Evolutionary conservation across 495 filamentous ascomycete species (phyloP), one percentile per base, ranked within the genome.

Genomic region (Friedmanniomyces endolithicus): DNA sequence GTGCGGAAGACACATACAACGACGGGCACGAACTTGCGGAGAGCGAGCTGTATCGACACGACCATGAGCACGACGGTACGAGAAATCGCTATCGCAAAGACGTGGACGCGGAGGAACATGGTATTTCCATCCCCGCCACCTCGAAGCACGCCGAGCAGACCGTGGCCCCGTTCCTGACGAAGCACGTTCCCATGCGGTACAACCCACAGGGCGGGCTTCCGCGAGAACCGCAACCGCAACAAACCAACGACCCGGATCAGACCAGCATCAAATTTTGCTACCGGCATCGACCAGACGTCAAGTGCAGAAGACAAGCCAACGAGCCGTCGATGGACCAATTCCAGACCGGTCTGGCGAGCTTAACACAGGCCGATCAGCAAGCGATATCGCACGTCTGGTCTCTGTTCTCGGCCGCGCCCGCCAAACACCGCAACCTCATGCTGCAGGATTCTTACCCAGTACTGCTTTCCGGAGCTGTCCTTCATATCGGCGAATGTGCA

Each of bases 351-450:
- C 78, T 98, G 48, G 83, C 90, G 70, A 80, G 80, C 27, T 78
- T 96, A 9, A 82, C 88, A 11, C 77, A 84, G 47, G 78, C 78
- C 45, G 90, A 94, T 61, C 88, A 94, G 67, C 88, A 96, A 70
- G 88, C 84, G 55, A 95, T 99, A 57, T 83, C 88, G 11, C 90
- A 95, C 67, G 83, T 96, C 45, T 99, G 92, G 92, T 95, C 90
- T 0, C 71, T 97, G 20, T 99, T 97, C 72, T 96, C 92, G 7
- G 94, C 92, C 22, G 88, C 94, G 4, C 94, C 92, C 1, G 76
- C 87, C 1, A 95, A 94, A 61, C 90, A 96, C 51, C 83, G 94
- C 56, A 87, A 90, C 61, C 76, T 99, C 52, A 95, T 99, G 84
- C 75, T 99, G 12, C 87, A 90, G 64, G 40, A 89, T 99, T 63